Conservation (phyloP, 768 basidiomycete genomes). For the Rossbeevera mucosa region DNA sequence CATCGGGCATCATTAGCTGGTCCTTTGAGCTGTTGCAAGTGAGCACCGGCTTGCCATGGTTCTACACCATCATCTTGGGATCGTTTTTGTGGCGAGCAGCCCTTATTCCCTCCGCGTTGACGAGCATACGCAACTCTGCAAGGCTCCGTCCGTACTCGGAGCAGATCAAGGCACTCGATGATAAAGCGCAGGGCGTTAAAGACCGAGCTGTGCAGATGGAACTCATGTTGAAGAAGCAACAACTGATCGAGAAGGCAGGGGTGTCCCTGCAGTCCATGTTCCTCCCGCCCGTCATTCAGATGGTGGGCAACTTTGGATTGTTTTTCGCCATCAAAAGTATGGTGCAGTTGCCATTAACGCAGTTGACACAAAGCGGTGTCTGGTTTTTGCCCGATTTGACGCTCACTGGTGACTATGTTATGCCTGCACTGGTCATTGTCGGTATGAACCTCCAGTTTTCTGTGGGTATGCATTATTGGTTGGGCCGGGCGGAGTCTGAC, state of each 20-base stretch:
- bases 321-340: slow-evolving; percentile 80
- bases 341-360: slow-evolving; percentile 65
- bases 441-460: slow-evolving; percentile 66
- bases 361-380: slow-evolving; percentile 73
- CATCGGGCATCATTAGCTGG: slow-evolving; percentile 59
- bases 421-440: slow-evolving; percentile 58
- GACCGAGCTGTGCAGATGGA: slow-evolving; percentile 42
- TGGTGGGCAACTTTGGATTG: slow-evolving; percentile 72
- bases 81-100: slow-evolving; percentile 56
- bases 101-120: slow-evolving; percentile 58
- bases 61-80: slow-evolving; percentile 70
- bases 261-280: slow-evolving; percentile 55
- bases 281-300: slow-evolving; percentile 59
- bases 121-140: slow-evolving; percentile 52
- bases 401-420: slow-evolving; percentile 67
- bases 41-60: slow-evolving; percentile 72
- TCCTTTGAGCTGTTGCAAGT: slow-evolving; percentile 68
- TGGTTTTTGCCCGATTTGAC: slow-evolving; percentile 75
- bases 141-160: slow-evolving; percentile 34
- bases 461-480: slow-evolving; percentile 38
- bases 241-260: slow-evolving; percentile 60
- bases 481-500: not conserved
- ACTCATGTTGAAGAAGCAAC: slow-evolving; percentile 41
- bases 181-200: slow-evolving; percentile 30
- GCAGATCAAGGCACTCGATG: slow-evolving; percentile 51